phyloP scores from a whole-genome alignment of 129 eudicot genomes.

The Daucus carota region DNA sequence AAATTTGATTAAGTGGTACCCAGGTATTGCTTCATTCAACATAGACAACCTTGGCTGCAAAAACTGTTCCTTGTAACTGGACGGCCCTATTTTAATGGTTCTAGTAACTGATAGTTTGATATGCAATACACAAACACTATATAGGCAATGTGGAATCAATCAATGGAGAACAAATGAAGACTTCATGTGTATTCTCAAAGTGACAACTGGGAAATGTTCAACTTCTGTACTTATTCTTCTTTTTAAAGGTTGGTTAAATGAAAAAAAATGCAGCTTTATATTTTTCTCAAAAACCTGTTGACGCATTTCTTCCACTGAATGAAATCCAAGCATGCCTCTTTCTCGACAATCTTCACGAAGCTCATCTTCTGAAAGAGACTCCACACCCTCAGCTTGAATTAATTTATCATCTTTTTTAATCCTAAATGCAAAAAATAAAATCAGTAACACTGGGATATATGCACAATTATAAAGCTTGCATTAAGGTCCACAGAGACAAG shows the following conservation, averaged over 20 bases:
- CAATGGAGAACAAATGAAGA: background rate
- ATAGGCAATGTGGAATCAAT: background rate
- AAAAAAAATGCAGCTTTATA: slow-evolving; percentile 3
- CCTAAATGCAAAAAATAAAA: slow-evolving; percentile 29
- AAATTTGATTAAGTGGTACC: background rate
- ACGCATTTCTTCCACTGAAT: slow-evolving; percentile 85
- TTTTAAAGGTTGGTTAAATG: background rate
- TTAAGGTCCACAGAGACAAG: background rate
- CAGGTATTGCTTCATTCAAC: background rate
- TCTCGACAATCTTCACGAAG: slow-evolving; percentile 95
- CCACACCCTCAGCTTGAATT: slow-evolving; percentile 92
- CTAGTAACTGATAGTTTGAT: background rate
- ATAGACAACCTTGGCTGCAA: background rate
- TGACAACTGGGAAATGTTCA: background rate
- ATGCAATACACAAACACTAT: background rate
- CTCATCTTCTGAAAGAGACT: slow-evolving; percentile 90
- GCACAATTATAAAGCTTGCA: background rate
- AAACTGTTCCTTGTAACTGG: background rate
- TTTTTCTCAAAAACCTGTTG: slow-evolving; percentile 50
- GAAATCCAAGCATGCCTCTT: slow-evolving; percentile 86
- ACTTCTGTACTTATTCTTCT: background rate
- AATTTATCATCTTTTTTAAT: slow-evolving; percentile 78
- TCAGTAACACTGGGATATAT: background rate
- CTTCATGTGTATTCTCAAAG: background rate
- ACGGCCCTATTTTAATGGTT: background rate